Evolutionary conservation across 179 eudicot genomes (phyloP).

Genomic region (Gypsophila paniculata): DNA sequence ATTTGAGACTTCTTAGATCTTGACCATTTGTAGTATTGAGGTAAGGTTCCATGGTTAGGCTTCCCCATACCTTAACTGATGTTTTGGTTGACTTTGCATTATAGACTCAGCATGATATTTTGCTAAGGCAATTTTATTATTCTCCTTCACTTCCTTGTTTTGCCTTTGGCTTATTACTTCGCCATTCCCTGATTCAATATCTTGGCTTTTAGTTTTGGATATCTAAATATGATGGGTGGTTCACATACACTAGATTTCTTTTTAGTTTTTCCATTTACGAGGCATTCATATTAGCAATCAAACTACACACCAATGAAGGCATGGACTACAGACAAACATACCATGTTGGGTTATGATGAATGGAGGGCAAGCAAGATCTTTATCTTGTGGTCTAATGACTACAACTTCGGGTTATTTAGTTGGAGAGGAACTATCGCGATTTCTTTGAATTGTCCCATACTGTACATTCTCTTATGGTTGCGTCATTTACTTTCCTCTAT

Average conservation of each 20-base stretch:
- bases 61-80: background rate
- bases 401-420: background rate
- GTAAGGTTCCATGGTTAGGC: too few species aligned
- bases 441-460: background rate
- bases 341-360: background rate
- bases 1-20: too few species aligned
- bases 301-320: background rate
- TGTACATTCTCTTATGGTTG: background rate
- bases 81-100: background rate
- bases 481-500: background rate
- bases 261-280: background rate
- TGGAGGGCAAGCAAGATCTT: background rate
- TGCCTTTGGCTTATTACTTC: background rate
- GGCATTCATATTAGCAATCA: background rate
- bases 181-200: background rate
- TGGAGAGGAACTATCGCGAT: background rate
- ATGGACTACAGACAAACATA: background rate
- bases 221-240: constrained; percentile 5
- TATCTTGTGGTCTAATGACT: background rate
- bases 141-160: background rate
- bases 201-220: constrained; percentile 5
- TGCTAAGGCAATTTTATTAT: background rate
- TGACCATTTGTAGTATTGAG: too few species aligned
- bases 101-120: background rate
- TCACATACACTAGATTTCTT: background rate